These are phyloP conservation scores for Crithidia bombi DNA, from an alignment of 208 protist species.

Conservation along the genomic window DNA sequence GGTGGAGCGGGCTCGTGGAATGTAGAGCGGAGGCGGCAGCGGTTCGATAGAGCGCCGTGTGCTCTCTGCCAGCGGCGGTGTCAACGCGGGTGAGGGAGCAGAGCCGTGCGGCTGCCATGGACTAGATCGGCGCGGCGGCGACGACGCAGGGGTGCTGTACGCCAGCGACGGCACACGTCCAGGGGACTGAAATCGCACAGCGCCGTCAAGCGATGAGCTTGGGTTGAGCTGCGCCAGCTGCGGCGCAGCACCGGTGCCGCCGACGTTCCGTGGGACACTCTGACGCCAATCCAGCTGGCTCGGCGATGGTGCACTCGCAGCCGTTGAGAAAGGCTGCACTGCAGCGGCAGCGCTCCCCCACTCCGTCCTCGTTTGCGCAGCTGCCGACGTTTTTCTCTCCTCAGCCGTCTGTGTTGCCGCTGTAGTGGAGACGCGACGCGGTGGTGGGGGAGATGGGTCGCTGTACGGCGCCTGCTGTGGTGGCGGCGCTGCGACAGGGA, in stretches of 20 bases:
- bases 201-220: slow-evolving; percentile 14
- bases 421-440: slow-evolving; percentile 21
- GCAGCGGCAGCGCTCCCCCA: background rate
- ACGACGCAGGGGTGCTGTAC: slow-evolving; percentile 38
- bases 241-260: background rate
- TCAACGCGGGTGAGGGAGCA: background rate
- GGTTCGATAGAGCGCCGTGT: slow-evolving; percentile 5
- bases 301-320: background rate
- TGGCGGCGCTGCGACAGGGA: background rate
- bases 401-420: slow-evolving; percentile 37
- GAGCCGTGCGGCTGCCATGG: slow-evolving; percentile 10
- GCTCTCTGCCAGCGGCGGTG: background rate
- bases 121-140: slow-evolving; percentile 12
- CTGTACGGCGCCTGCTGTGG: slow-evolving; percentile 8
- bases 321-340: background rate
- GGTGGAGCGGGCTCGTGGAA: slow-evolving; percentile 16
- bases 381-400: background rate
- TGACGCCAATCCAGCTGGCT: slow-evolving; percentile 9
- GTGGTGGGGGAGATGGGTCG: slow-evolving; percentile 11
- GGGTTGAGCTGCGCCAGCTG: slow-evolving; percentile 1
- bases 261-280: slow-evolving; percentile 1
- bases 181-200: slow-evolving; percentile 32
- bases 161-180: slow-evolving; percentile 34
- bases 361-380: slow-evolving; percentile 16
- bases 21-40: slow-evolving; percentile 27